phyloP scores from a whole-genome alignment of 2,329 filamentous ascomycete species.

The Dactylonectria macrodidyma region DNA sequence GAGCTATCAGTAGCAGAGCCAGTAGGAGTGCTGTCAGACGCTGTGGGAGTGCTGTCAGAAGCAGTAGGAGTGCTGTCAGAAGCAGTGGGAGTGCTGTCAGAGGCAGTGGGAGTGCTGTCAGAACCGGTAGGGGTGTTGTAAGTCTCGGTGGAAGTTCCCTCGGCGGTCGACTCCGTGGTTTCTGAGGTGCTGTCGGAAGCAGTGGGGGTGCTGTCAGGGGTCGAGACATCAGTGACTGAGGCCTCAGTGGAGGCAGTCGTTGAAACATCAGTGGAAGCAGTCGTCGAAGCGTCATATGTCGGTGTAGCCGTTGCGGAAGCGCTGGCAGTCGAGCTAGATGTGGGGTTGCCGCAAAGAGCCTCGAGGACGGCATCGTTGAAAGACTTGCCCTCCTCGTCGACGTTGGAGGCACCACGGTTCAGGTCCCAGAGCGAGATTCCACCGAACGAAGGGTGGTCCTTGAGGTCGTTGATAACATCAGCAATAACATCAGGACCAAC shows the following conservation, averaged over 20 bases:
- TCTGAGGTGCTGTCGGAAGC: slow-evolving; percentile 8
- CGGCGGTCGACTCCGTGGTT: neutral
- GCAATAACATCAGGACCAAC: slow-evolving; percentile 52
- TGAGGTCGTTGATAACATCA: slow-evolving; percentile 57
- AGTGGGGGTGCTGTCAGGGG: slow-evolving; percentile 13
- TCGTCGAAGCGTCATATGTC: slow-evolving; percentile 23
- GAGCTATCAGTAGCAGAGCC: neutral
- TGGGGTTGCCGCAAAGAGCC: neutral
- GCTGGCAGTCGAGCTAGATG: slow-evolving; percentile 39
- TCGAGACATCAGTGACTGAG: neutral
- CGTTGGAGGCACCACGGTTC: slow-evolving; percentile 52
- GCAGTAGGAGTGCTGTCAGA: neutral
- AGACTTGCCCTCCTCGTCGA: slow-evolving; percentile 48
- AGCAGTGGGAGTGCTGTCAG: slow-evolving; percentile 5
- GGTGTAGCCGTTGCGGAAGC: slow-evolving; percentile 25
- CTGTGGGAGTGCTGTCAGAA: neutral
- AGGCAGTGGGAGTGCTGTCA: slow-evolving; percentile 18
- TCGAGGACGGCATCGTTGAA: slow-evolving; percentile 50
- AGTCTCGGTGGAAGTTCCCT: neutral
- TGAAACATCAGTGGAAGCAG: neutral
- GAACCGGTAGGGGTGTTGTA: neutral
- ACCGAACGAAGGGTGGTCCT: slow-evolving; percentile 57
- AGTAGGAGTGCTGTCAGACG: neutral
- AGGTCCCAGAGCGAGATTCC: slow-evolving; percentile 65
- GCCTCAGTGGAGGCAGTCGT: slow-evolving; percentile 5